phyloP scores from a whole-genome alignment of 73 alveolate genomes.

The Paramecium pentaurelia region DNA sequence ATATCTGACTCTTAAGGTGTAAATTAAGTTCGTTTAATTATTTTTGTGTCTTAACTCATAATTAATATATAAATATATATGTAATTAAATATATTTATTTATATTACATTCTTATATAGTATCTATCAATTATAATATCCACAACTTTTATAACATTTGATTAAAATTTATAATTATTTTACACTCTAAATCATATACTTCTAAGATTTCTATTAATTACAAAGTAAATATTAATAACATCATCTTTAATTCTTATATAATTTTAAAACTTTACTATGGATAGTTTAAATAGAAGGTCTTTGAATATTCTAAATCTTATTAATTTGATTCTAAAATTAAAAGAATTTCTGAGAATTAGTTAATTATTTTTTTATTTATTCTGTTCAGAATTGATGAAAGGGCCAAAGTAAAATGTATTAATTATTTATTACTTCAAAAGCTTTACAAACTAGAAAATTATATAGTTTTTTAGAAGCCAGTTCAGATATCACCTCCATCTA shows the following conservation, averaged over 20 bases:
- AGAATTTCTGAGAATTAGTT: not conserved
- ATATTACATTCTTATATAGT: not conserved
- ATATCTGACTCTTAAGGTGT: constrained; percentile 19
- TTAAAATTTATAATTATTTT: no score
- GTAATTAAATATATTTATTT: not conserved
- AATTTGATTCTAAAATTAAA: not conserved
- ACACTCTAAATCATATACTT: no score
- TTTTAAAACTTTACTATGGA: not conserved
- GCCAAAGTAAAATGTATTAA: not conserved
- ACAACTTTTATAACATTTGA: not conserved
- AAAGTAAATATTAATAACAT: no score
- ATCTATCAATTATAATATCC: not conserved
- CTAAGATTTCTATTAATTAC: no score
- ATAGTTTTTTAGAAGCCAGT: not conserved
- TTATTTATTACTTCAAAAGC: not conserved
- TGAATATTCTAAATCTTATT: not conserved
- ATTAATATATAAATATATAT: not conserved
- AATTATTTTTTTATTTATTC: not conserved
- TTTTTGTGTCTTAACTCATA: constrained; percentile 6
- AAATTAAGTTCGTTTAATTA: constrained; percentile 8
- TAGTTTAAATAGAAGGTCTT: not conserved
- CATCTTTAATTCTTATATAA: no score
- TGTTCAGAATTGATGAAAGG: not conserved
- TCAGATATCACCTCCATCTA: not conserved
- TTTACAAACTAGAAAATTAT: not conserved